Evolutionary conservation across 345 rosid species (phyloP), one percentile per base, ranked within the genome.

Genomic region (Lepidium didymum): DNA sequence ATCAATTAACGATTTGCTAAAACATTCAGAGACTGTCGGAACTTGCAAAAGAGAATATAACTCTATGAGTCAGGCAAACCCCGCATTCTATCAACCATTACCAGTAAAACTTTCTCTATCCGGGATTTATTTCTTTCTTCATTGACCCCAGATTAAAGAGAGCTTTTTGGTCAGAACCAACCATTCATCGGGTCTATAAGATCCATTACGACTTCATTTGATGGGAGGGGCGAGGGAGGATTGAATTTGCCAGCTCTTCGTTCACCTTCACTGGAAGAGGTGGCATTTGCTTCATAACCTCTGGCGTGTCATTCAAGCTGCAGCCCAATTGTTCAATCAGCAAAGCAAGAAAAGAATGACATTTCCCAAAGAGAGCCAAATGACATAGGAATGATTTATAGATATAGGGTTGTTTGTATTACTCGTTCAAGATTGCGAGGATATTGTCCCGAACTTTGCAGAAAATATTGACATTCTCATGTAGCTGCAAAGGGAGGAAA

Each of bases 251-350:
- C 15, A 88, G 82, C 65, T 90, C 92, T 31, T 90, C 92, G 8
- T 90, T 87, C 68, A 90, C 56, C 79, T 86, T 87, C 67, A 84
- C 84, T 1, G 96, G 94, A 72, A 90, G 88, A 8, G 86, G 90
- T 41, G 96, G 94, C 94, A 90, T 90, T 76, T 87, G 91, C 77
- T 83, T 84, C 96, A 90, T 90, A 50, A 84, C 81, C 64, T 90
- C 96, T 3, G 96, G 96, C 81, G 78, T 65, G 72, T 90, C 94
- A 56, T 79, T 87, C 81, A 90, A 68, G 81, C 96, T 89, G 87
- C 68, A 79, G 51, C n/a, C 11, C 69, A 62, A n/a, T 33, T 40
- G 34, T 40, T 14, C 69, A 68, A 49, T 33, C 53, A 47, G 34
- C 34, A 51, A 11, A 35, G 37, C 13, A 8, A 49, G 53, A 35